Evolutionary conservation across 2,329 filamentous ascomycete genomes (phyloP).

Genomic region (Dactylellina sp.): DNA sequence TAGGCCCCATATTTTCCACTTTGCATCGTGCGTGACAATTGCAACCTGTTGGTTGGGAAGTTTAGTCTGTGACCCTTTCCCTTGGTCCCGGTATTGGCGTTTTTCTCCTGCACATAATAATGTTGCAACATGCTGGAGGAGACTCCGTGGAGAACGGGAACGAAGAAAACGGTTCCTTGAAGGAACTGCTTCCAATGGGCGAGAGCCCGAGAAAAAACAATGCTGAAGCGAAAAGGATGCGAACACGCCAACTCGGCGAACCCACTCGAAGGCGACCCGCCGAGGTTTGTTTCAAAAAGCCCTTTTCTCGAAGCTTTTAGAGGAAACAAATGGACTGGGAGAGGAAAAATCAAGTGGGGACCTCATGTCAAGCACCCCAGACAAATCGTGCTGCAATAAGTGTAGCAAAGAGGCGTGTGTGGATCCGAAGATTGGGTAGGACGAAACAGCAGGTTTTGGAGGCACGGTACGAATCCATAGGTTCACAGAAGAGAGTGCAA

Average conservation of each 20-base stretch:
- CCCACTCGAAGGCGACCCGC: slow-evolving; percentile 25
- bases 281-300: slow-evolving; percentile 6
- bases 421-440: slow-evolving; percentile 53
- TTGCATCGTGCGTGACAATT: slow-evolving; percentile 23
- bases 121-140: neutral
- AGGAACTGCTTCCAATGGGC: too few species aligned
- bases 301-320: slow-evolving; percentile 8
- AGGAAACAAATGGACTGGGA: slow-evolving; percentile 24
- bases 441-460: slow-evolving; percentile 40
- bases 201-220: neutral
- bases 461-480: slow-evolving; percentile 44
- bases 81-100: slow-evolving; percentile 14
- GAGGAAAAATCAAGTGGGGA: slow-evolving; percentile 20
- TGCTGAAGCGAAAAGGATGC: slow-evolving; percentile 10
- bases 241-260: neutral
- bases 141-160: slow-evolving; percentile 10
- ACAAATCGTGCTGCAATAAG: slow-evolving; percentile 47
- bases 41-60: slow-evolving; percentile 30
- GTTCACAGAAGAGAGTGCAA: slow-evolving; percentile 20
- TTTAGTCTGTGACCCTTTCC: neutral
- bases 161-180: slow-evolving; percentile 11
- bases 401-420: slow-evolving; percentile 51
- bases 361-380: slow-evolving; percentile 40
- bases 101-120: slow-evolving; percentile 19
- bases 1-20: neutral